phyloP scores from a whole-genome alignment of 768 basidiomycete species.

The Chlorophyllum brunneum region DNA sequence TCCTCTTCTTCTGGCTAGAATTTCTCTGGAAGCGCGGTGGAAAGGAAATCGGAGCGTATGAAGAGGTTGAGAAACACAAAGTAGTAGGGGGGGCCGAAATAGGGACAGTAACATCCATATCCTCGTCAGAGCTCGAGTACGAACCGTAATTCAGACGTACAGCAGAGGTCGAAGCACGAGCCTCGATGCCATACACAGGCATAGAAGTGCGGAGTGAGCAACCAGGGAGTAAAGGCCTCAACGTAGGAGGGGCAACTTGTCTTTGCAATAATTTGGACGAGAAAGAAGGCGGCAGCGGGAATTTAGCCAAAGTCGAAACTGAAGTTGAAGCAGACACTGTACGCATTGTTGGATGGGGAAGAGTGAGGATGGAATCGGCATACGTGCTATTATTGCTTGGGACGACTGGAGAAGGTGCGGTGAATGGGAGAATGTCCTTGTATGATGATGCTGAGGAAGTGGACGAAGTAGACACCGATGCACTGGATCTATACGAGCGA shows the following conservation, averaged over 20 bases:
- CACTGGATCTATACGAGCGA: neutral
- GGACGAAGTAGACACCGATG: neutral
- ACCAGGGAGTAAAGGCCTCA: neutral
- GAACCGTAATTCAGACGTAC: neutral
- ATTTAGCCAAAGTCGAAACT: conserved; percentile 6
- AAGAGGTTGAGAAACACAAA: neutral
- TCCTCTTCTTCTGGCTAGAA: too few relatives aligned
- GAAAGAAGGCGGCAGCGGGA: conserved; percentile 10
- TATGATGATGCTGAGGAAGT: neutral
- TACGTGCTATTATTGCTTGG: neutral
- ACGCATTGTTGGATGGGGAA: neutral
- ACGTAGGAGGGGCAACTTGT: conserved; percentile 3
- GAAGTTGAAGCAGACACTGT: conserved; percentile 3
- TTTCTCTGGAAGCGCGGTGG: too few relatives aligned
- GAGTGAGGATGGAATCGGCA: neutral
- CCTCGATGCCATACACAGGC: neutral
- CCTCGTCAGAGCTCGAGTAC: neutral
- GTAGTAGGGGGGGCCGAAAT: neutral
- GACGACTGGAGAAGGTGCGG: neutral
- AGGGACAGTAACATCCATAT: neutral
- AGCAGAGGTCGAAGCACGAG: neutral
- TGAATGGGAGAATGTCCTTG: neutral
- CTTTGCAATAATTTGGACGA: conserved; percentile 5
- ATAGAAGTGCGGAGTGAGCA: neutral
- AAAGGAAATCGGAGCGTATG: neutral